A percentile compares a stretch with the other conserved stretches of the same genome.
Conservation (phyloP, 2,329 filamentous ascomycete species). For the Fusarium sp. region DNA sequence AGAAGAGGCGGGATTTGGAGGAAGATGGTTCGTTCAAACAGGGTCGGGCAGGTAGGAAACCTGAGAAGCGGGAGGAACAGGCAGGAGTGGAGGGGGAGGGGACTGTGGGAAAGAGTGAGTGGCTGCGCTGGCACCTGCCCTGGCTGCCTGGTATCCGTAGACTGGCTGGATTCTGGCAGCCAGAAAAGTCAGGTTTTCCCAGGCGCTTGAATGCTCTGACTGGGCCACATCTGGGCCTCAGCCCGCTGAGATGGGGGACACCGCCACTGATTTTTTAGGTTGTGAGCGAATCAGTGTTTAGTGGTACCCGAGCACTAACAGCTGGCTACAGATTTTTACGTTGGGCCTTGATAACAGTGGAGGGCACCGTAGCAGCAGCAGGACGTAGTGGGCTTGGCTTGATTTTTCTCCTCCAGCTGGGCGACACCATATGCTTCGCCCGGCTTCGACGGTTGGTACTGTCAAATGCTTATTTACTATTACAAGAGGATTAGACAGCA, state of each 20-base stretch:
- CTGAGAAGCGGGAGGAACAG: constrained; percentile 6
- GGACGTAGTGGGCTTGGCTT: constrained; percentile 5
- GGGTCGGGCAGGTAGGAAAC: constrained; percentile 35
- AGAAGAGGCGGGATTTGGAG: constrained; percentile 46
- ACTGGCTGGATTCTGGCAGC: constrained; percentile 35
- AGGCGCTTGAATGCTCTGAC: constrained; percentile 28
- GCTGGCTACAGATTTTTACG: constrained; percentile 24
- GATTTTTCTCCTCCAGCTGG: background rate
- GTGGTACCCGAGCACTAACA: constrained; percentile 47
- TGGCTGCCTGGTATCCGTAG: background rate
- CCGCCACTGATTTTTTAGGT: constrained; percentile 40
- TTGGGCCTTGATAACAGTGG: constrained; percentile 40
- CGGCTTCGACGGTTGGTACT: constrained; percentile 40
- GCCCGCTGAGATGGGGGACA: constrained; percentile 33
- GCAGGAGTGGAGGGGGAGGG: constrained; percentile 1
- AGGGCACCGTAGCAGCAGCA: constrained; percentile 4
- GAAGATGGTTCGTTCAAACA: constrained; percentile 45
- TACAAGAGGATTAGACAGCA: constrained; percentile 24
- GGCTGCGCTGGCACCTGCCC: constrained; percentile 36
- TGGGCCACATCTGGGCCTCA: constrained; percentile 30
- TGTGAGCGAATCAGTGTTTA: constrained; percentile 33
- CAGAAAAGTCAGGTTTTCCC: constrained; percentile 50
- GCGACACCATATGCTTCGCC: constrained; percentile 42
- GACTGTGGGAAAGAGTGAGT: constrained; percentile 38
- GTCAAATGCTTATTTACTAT: constrained; percentile 41